Conservation (phyloP, 805 yeast genomes). For the Priceomyces carsonii region DNA sequence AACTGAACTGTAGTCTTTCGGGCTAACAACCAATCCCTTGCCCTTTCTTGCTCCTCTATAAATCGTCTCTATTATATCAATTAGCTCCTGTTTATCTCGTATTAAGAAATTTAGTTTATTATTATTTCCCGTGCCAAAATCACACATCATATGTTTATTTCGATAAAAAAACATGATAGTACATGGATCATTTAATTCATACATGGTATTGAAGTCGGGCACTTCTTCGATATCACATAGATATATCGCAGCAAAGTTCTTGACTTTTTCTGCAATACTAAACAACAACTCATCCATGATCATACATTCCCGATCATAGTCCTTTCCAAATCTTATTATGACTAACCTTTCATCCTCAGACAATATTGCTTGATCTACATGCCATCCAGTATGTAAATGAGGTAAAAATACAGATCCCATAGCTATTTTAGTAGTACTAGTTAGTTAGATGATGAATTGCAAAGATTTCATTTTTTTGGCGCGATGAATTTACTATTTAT, state of each 20-base stretch:
- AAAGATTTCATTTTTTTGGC: no score
- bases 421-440: no score
- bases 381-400: conserved; percentile 87
- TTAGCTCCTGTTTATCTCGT: conserved; percentile 81
- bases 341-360: conserved; percentile 89
- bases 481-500: neutral
- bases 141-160: conserved; percentile 97
- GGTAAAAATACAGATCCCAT: conserved; percentile 87
- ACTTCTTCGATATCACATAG: conserved; percentile 88
- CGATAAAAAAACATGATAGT: conserved; percentile 91
- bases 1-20: conserved; percentile 59
- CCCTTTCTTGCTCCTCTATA: conserved; percentile 93
- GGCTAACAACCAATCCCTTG: conserved; percentile 86
- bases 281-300: conserved; percentile 85
- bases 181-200: conserved; percentile 86
- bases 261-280: conserved; percentile 76
- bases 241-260: conserved; percentile 85
- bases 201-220: conserved; percentile 86
- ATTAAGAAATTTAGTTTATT: conserved; percentile 82
- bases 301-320: conserved; percentile 76
- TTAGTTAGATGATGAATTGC: no score
- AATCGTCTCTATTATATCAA: conserved; percentile 86
- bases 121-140: conserved; percentile 97
- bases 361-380: conserved; percentile 94
- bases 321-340: conserved; percentile 85